Base-by-base conservation (phyloP, 306 rosid genomes). In the Glycine tomentella region DNA sequence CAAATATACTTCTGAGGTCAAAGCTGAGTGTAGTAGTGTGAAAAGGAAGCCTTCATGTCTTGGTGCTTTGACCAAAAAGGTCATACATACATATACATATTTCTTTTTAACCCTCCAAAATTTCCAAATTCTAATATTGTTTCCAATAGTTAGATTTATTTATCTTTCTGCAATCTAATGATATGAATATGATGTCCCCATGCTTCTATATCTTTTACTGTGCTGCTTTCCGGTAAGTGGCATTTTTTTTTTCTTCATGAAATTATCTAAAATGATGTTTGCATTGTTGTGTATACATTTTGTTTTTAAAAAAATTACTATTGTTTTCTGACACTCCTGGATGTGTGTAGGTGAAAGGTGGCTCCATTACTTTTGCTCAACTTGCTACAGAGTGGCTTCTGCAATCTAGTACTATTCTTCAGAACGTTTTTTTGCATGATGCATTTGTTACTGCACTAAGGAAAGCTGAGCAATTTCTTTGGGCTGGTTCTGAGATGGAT, bases 401-500 rank as follows among this genome's bases (percentile, higher is more conserved):
- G 90, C 86, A 68, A 59, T 88, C 93, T 4, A 68, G 74, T 77
- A 80, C 83, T 87, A 85, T 91, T 90, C 90, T 86, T 74, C 82
- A 78, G 84, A 87, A 86, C 56, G 87, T 64, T 10, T 91, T 86
- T 86, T 88, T 88, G 49, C 84, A 80, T 55, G 96, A 91, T 85
- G 92, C 88, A 31, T 91, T 80, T 86, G 85, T 70, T 79, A 64
- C 87, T 65, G 84, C 85, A 45, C 75, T 93, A 80, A 91, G 84
- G 87, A 89, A 90, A 82, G 94, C 99, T 83, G 97, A 95, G 78
- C 99, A 95, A 82, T 93, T 93, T 86, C 88, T 95, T 68, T 95
- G 99, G 99, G 99, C 96, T 84, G 98, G 99, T 83, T 87, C 92
- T 14, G 99, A 95, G 89, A 91, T 93, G 97, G 92, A 95, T 88